phyloP scores from a whole-genome alignment of 805 yeast genomes.

The Wickerhamiella sergipiensis region DNA sequence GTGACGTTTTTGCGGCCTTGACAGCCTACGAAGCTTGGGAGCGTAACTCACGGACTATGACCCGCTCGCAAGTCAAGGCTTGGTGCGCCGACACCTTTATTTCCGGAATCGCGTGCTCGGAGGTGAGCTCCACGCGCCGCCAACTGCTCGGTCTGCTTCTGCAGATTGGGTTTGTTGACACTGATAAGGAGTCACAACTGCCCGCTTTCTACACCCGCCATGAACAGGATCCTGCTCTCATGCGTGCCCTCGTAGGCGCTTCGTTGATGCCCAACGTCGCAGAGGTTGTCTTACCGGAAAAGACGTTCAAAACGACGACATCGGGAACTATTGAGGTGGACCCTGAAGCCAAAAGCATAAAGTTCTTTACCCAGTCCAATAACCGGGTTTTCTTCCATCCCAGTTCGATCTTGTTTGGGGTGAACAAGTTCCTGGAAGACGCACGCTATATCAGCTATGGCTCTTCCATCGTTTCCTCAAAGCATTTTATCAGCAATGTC shows the following conservation, averaged over 20 bases:
- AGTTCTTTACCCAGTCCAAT: slow-evolving; percentile 60
- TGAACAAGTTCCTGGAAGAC: slow-evolving; percentile 26
- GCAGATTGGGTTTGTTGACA: slow-evolving; percentile 66
- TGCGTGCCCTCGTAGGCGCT: slow-evolving; percentile 62
- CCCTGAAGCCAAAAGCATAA: slow-evolving; percentile 61
- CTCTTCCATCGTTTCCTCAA: slow-evolving; percentile 43
- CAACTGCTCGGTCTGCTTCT: slow-evolving; percentile 60
- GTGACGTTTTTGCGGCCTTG: slow-evolving; percentile 62
- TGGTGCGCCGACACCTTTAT: slow-evolving; percentile 46
- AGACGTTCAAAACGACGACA: slow-evolving; percentile 53
- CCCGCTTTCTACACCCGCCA: slow-evolving; percentile 18
- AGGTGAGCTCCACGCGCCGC: slow-evolving; percentile 51
- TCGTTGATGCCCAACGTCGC: slow-evolving; percentile 76
- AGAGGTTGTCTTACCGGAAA: slow-evolving; percentile 67
- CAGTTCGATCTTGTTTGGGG: slow-evolving; percentile 57
- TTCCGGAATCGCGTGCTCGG: slow-evolving; percentile 52
- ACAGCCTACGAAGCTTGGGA: slow-evolving; percentile 46
- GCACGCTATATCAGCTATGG: slow-evolving; percentile 48
- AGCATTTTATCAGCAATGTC: slow-evolving; percentile 54
- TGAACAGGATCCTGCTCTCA: slow-evolving; percentile 41
- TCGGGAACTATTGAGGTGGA: slow-evolving; percentile 79
- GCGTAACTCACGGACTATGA: slow-evolving; percentile 17
- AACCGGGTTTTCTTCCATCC: slow-evolving; percentile 77
- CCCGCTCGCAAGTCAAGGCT: slow-evolving; percentile 23
- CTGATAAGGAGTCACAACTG: slow-evolving; percentile 29